These are phyloP conservation scores for Talinum fruticosum DNA, from an alignment of 148 eudicot species.

Conservation along the genomic window DNA sequence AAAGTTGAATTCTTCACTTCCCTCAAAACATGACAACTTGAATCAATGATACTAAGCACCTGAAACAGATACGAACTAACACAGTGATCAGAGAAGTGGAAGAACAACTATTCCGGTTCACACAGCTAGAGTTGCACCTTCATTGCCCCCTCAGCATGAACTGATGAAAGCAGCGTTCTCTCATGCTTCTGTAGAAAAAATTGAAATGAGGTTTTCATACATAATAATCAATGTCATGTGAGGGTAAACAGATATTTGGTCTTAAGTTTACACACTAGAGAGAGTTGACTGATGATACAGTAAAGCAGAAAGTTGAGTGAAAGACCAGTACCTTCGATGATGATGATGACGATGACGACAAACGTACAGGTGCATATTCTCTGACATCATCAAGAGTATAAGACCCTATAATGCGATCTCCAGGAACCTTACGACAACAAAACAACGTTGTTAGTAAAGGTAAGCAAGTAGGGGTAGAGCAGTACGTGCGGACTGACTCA, in stretches of 20 bases:
- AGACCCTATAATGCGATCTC: conserved; percentile 77
- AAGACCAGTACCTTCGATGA: conserved; percentile 60
- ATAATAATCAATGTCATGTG: background rate
- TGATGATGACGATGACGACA: conserved; percentile 46
- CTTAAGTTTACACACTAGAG: background rate
- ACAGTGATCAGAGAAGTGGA: conserved; percentile 9
- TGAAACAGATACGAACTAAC: conserved; percentile 24
- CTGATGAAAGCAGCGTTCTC: conserved; percentile 71
- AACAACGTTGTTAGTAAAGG: background rate
- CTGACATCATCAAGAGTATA: conserved; percentile 81
- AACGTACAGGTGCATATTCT: conserved; percentile 60
- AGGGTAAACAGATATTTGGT: background rate
- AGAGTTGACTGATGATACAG: conserved; percentile 8
- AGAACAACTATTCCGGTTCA: background rate
- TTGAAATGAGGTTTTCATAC: background rate
- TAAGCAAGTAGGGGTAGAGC: background rate
- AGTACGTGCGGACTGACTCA: conserved; percentile 9
- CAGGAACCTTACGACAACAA: conserved; percentile 60
- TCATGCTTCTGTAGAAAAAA: conserved; percentile 53
- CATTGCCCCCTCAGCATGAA: conserved; percentile 91
- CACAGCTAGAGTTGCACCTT: conserved; percentile 48
- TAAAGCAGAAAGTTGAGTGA: conserved; percentile 8
- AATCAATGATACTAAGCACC: conserved; percentile 90
- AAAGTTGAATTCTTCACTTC: conserved; percentile 46
- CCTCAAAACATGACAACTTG: conserved; percentile 63